These are phyloP conservation scores for Cyclotella atomus DNA, from an alignment of 108 stramenopile genomes.

Conservation along the genomic window DNA sequence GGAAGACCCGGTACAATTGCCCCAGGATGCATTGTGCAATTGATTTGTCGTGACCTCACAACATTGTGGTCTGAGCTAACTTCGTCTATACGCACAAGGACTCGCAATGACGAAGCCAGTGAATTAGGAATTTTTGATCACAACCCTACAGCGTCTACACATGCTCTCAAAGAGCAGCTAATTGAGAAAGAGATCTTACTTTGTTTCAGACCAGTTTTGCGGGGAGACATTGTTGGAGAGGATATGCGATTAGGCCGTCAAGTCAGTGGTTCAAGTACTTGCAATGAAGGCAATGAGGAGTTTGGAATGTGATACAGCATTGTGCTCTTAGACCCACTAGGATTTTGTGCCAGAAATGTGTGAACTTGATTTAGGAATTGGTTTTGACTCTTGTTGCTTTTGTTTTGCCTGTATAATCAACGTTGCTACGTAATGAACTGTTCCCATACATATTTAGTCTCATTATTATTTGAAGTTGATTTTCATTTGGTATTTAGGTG, in stretches of 20 bases:
- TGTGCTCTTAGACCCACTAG: too few relatives aligned
- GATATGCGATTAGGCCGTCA: slow-evolving; percentile 48
- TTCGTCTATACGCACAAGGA: slow-evolving; percentile 70
- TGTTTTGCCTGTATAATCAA: too few relatives aligned
- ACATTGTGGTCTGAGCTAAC: slow-evolving; percentile 90
- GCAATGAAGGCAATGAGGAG: background rate
- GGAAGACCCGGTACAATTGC: slow-evolving; percentile 63
- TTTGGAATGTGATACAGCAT: too few relatives aligned
- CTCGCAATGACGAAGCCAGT: slow-evolving; percentile 53
- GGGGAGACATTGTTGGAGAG: slow-evolving; percentile 67
- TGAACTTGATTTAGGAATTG: too few relatives aligned
- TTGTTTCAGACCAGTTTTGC: slow-evolving; percentile 79
- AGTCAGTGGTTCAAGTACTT: background rate
- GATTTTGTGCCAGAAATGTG: too few relatives aligned
- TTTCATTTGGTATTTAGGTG: too few relatives aligned
- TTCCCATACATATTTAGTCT: too few relatives aligned
- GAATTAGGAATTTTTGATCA: slow-evolving; percentile 1
- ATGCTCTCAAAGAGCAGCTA: background rate
- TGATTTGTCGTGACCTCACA: slow-evolving; percentile 79
- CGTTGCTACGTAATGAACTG: too few relatives aligned
- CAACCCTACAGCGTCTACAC: slow-evolving; percentile 1
- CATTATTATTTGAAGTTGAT: too few relatives aligned
- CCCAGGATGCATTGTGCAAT: slow-evolving; percentile 72
- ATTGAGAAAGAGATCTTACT: slow-evolving; percentile 70
- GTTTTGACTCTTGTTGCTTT: too few relatives aligned